Evolutionary conservation across 208 protist genomes (phyloP).

Genomic region (Tritrichomonas foetus): DNA sequence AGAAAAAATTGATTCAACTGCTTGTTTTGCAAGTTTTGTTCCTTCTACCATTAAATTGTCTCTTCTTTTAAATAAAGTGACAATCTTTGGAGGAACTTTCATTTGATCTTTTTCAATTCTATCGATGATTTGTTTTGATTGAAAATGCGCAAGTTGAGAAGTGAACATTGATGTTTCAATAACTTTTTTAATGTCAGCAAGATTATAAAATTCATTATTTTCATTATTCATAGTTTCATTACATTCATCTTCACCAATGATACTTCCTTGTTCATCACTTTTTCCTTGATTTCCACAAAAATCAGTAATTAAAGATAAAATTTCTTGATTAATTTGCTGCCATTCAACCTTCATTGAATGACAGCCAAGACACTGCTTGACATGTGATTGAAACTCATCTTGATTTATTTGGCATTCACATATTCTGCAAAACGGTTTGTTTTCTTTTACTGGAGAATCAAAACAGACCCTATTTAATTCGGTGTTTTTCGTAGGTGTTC

Average conservation of each 20-base stretch:
- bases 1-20: not conserved
- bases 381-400: not conserved
- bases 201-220: no score
- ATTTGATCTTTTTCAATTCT: not conserved
- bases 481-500: not conserved
- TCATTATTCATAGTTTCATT: no score
- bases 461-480: not conserved
- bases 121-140: not conserved
- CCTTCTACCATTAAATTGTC: not conserved
- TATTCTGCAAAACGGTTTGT: not conserved
- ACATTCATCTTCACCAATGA: no score
- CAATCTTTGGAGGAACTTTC: not conserved
- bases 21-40: not conserved
- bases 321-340: not conserved
- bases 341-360: slow-evolving; percentile 14
- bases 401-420: not conserved
- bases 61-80: not conserved
- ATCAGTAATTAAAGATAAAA: not conserved
- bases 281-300: no score
- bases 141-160: not conserved
- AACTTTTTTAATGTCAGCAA: not conserved
- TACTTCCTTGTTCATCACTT: not conserved
- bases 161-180: not conserved
- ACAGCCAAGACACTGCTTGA: not conserved
- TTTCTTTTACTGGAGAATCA: not conserved